Conservation (phyloP, 305 asterid genomes). For the Plantago lanceolata region DNA sequence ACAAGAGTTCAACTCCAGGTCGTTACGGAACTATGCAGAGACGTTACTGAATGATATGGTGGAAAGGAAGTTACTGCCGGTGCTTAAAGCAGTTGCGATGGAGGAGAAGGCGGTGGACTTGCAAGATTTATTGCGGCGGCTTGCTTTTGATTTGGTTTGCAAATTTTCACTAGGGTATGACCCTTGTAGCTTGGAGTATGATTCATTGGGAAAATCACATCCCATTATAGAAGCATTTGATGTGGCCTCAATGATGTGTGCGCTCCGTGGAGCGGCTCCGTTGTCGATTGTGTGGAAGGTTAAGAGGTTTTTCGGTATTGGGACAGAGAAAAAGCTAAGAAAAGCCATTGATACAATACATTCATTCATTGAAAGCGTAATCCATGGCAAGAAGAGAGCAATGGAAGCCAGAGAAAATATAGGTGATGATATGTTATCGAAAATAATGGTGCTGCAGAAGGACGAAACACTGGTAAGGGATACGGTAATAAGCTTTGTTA, state of each 20-base stretch:
- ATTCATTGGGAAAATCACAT: slow-evolving; percentile 21
- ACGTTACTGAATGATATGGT: slow-evolving; percentile 24
- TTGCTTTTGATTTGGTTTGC: slow-evolving; percentile 43
- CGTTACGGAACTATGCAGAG: slow-evolving; percentile 28
- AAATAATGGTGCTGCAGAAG: slow-evolving; percentile 30
- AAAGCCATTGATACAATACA: slow-evolving; percentile 37
- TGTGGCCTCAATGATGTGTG: slow-evolving; percentile 43
- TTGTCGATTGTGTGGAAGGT: slow-evolving; percentile 36
- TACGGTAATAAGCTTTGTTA: slow-evolving; percentile 56
- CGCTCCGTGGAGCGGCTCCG: slow-evolving; percentile 42
- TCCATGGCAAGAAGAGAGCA: slow-evolving; percentile 24
- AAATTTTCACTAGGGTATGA: slow-evolving; percentile 39
- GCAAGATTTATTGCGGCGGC: slow-evolving; percentile 43
- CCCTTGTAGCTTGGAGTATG: slow-evolving; percentile 39
- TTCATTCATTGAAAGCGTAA: slow-evolving; percentile 25
- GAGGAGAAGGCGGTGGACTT: slow-evolving; percentile 30
- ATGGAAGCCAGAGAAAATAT: not conserved
- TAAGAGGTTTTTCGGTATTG: slow-evolving; percentile 31
- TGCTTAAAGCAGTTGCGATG: slow-evolving; percentile 34
- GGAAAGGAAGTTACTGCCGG: slow-evolving; percentile 38
- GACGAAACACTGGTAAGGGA: slow-evolving; percentile 43
- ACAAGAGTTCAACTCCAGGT: slow-evolving; percentile 33
- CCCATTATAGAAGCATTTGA: slow-evolving; percentile 42
- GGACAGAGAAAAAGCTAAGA: slow-evolving; percentile 37
- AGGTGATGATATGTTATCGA: slow-evolving; percentile 40